Base-by-base conservation (phyloP, 148 eudicot species). In the Rhododendron ferrugineum region DNA sequence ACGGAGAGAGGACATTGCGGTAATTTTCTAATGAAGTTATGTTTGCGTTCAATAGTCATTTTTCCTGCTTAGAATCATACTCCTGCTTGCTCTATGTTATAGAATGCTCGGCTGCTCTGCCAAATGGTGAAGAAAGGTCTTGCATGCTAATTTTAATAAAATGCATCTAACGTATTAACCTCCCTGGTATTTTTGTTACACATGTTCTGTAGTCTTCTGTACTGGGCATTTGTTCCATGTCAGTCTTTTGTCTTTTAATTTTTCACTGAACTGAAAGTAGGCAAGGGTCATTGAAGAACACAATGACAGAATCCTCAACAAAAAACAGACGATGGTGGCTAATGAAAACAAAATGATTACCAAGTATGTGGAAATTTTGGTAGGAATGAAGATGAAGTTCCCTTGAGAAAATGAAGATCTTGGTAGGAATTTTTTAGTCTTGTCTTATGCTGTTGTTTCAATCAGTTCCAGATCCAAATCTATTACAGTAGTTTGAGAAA, bases 21-120 rank as follows among this genome's bases (percentile, higher is more conserved):
- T 88, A 88, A 80, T 47, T 68, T 46, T 72, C 79, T 49, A 11
- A 56, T 56, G 3, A 79, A 37, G 37, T 34, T 84, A 28, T 76
- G 11, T 82, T 66, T 68, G 2, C 70, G 4, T 79, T 42, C 9
- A 5, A 28, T 23, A 36, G 20, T n/a, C 47, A 32, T 30, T 81
- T 77, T 32, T 5, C 64, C 40, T 40, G 62, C 75, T 46, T 72
- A 68, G 62, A 5, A 5, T 62, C 46, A 22, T 62, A 54, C 49
- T 68, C 70, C 52, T 34, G 70, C 37, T 78, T 37, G 44, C 82
- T 60, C 4, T 58, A 10, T 26, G 62, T 73, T 78, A 15, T 42
- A 62, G 23, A 64, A 54, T 75, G 83, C 44, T 44, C 34, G 9
- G 66, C 18, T 80, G 7, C 49, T 85, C 47, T 56, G 70, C 8